Evolutionary conservation across 2,329 filamentous ascomycete species (phyloP).

Genomic region (Cordyceps cicadae): DNA sequence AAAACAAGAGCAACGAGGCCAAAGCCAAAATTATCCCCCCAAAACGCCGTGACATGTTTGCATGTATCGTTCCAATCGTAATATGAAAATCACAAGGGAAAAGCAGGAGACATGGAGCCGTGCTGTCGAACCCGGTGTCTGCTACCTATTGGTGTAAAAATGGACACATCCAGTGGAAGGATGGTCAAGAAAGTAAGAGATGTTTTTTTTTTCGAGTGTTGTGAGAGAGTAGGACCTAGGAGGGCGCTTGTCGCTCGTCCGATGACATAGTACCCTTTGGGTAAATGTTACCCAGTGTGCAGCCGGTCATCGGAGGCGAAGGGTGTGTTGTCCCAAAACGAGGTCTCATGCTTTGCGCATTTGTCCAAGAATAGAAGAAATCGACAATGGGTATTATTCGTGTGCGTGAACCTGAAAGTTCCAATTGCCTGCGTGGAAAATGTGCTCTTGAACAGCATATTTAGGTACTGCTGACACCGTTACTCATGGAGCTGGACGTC

Average conservation of each 20-base stretch:
- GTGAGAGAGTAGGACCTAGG: not conserved
- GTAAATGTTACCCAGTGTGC: too few species aligned
- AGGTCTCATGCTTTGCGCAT: not conserved
- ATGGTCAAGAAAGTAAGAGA: not conserved
- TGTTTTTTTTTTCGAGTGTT: not conserved
- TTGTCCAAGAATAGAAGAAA: not conserved
- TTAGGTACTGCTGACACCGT: constrained; percentile 19
- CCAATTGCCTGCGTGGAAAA: not conserved
- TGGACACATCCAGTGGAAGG: not conserved
- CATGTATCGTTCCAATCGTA: constrained; percentile 9
- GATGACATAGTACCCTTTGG: not conserved
- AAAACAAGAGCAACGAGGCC: not conserved
- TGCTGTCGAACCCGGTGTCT: constrained; percentile 4
- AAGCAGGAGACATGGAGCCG: not conserved
- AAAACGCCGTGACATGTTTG: constrained; percentile 7
- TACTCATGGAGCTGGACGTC: constrained; percentile 19
- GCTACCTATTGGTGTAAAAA: not conserved
- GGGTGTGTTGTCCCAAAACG: not conserved
- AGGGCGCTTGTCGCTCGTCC: not conserved
- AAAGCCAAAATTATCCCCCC: not conserved
- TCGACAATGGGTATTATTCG: not conserved
- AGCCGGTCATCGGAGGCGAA: not conserved
- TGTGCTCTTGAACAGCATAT: not conserved
- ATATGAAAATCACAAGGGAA: not conserved
- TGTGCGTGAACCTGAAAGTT: not conserved